Base-by-base conservation (phyloP, 2,329 filamentous ascomycete genomes). In the Penicillium griseofulvum region DNA sequence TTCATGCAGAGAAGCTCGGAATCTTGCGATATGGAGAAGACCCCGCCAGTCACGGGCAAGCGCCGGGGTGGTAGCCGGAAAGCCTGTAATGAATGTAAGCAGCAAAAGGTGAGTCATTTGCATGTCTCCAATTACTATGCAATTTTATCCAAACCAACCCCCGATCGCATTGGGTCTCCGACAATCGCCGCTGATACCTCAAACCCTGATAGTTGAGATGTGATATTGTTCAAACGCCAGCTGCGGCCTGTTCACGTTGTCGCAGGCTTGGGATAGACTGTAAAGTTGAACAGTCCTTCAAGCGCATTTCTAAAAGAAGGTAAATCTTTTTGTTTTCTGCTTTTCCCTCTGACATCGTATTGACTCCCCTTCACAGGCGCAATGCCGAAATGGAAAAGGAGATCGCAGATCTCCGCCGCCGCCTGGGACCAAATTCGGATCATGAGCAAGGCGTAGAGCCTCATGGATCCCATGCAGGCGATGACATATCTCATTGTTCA, bases 21-120 rank as follows among this genome's bases (percentile, higher is more conserved):
- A 58, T 64, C 66, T 59, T 64, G 68, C 62, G 70, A 72, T 59
- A 74, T 74, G 66, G 69, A 71, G 60, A 74, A 72, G 64, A 65
- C 68, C 52, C 69, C 69, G 61, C 75, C 77, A 56, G 69, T 78
- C 60, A 83, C 85, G 70, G 78, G 70, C 57, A 74, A 74, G 58
- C 71, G 72, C 61, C 68, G 72, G 61, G 72, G 72, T 54, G 72
- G 72, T 28, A 74, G 71, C 65, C 65, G 72, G 41, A 73, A 85
- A 70, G 84, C 84, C 24, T 87, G 84, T 72, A 87, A 87, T 65
- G 83, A 87, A 69, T 87, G 85, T 72, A 78, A 85, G 55, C 85
- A 87, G 74, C 85, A 87, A 69, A 87, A 87, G 80, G 84, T 87
- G 63, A 72, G 68, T 57, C 50, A 59, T 43, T 41, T 56, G 37